Conservation (phyloP, 1,284 basidiomycete species). For the Microstroma glucosiphilum region DNA sequence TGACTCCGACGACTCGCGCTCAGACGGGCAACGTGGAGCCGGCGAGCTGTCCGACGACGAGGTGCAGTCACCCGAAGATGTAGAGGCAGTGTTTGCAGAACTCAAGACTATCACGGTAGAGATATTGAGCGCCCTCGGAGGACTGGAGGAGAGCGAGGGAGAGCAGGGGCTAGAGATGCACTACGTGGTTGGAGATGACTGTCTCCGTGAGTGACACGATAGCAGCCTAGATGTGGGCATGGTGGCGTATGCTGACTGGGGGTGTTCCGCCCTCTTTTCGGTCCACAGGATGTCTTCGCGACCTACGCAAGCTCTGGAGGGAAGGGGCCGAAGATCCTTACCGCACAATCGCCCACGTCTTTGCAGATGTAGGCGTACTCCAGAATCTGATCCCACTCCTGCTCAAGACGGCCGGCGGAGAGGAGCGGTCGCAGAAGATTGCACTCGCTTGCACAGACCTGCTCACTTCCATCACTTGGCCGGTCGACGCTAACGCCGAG, state of each 20-base stretch:
- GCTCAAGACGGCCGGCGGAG: conserved; percentile 39
- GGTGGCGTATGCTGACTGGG: too few relatives aligned
- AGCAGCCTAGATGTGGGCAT: too few relatives aligned
- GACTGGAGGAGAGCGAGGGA: conserved; percentile 36
- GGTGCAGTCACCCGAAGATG: conserved; percentile 10
- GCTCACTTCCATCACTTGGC: conserved; percentile 50
- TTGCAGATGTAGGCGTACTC: conserved; percentile 42
- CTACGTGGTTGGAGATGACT: conserved; percentile 42
- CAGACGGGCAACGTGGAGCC: conserved; percentile 16
- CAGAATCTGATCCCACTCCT: conserved; percentile 47
- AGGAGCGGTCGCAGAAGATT: conserved; percentile 34
- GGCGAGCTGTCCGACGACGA: conserved; percentile 19
- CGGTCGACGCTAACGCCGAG: conserved; percentile 43
- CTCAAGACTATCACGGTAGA: conserved; percentile 34
- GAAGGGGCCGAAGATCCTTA: conserved; percentile 44
- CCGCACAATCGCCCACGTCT: conserved; percentile 42
- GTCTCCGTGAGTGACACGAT: conserved; percentile 30
- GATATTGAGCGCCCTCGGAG: conserved; percentile 44
- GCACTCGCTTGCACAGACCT: conserved; percentile 48
- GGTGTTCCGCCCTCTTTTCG: neutral
- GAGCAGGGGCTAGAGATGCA: conserved; percentile 14
- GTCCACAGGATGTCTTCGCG: conserved; percentile 34
- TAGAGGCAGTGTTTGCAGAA: conserved; percentile 27
- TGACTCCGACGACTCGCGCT: conserved; percentile 14
- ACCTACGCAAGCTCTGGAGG: conserved; percentile 44